Conservation (phyloP, 2,329 filamentous ascomycete genomes). For the Sporothrix phasma region DNA sequence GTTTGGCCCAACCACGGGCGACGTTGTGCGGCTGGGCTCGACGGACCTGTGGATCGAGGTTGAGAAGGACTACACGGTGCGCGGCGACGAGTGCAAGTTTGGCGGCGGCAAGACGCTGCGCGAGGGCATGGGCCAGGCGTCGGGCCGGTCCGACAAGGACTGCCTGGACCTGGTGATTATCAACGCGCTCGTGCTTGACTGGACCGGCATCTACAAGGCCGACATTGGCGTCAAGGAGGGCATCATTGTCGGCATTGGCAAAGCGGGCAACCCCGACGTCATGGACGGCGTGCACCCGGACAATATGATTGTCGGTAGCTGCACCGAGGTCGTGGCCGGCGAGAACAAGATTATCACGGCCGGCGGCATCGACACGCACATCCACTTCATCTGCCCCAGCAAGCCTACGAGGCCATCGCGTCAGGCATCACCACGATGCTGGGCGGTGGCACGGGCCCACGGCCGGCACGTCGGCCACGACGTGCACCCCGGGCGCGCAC, state of each 20-base stretch:
- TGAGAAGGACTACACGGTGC: conserved; percentile 72
- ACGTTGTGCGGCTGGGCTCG: conserved; percentile 68
- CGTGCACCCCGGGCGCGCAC: conserved; percentile 77
- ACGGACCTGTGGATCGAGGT: conserved; percentile 88
- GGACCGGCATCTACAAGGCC: conserved; percentile 88
- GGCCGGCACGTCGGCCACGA: conserved; percentile 83
- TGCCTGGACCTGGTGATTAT: conserved; percentile 77
- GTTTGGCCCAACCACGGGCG: conserved; percentile 88
- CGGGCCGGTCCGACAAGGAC: conserved; percentile 60
- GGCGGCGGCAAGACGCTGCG: conserved; percentile 88
- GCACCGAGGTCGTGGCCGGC: conserved; percentile 84
- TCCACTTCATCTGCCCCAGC: conserved; percentile 96
- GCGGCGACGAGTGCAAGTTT: conserved; percentile 92
- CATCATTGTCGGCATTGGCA: conserved; percentile 78
- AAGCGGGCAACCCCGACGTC: conserved; percentile 92
- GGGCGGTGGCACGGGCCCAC: conserved; percentile 86
- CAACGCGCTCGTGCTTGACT: conserved; percentile 85
- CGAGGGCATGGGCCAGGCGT: conserved; percentile 92
- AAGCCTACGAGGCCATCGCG: conserved; percentile 71
- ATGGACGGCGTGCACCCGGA: conserved; percentile 77
- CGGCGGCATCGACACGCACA: conserved; percentile 80
- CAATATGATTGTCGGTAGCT: conserved; percentile 68
- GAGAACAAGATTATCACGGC: conserved; percentile 87
- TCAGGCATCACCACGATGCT: conserved; percentile 85
- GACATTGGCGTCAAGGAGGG: conserved; percentile 91